A percentile compares a stretch with the other conserved stretches of the same genome.
Conservation (phyloP, 208 protist species). For the Trypanosoma caninum region DNA sequence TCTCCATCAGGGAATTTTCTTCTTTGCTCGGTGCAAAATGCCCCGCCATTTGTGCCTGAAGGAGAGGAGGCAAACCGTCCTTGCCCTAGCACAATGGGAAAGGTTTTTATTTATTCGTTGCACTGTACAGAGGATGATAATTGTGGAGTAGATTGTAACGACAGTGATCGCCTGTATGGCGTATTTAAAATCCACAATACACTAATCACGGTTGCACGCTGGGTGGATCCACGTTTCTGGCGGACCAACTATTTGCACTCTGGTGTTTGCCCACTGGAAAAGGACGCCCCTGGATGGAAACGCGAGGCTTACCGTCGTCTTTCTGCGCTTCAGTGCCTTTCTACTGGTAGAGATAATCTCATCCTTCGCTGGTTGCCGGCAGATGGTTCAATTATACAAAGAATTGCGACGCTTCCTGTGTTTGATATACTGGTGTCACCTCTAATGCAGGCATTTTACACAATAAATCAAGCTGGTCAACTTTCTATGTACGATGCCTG, state of each 20-base stretch:
- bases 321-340: conserved; percentile 65
- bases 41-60: conserved; percentile 16
- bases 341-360: conserved; percentile 33
- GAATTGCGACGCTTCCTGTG: conserved; percentile 37
- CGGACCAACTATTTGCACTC: conserved; percentile 7
- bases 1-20: conserved; percentile 64
- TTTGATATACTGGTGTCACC: conserved; percentile 58
- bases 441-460: conserved; percentile 66
- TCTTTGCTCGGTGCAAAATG: conserved; percentile 56
- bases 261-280: conserved; percentile 21
- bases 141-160: background rate
- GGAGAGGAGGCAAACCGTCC: conserved; percentile 1
- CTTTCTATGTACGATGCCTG: conserved; percentile 70
- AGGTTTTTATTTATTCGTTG: conserved; percentile 64
- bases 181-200: conserved; percentile 31
- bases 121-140: conserved; percentile 26
- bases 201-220: conserved; percentile 41
- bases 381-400: conserved; percentile 56
- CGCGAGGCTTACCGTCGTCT: conserved; percentile 40
- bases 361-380: conserved; percentile 69
- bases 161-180: conserved; percentile 34
- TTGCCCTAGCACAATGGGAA: conserved; percentile 26
- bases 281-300: conserved; percentile 35
- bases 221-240: conserved; percentile 73
- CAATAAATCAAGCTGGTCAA: conserved; percentile 47